These are phyloP conservation scores for Coemansia sp. DNA, from an alignment of 192 early-diverging fungal genomes.

Conservation along the genomic window DNA sequence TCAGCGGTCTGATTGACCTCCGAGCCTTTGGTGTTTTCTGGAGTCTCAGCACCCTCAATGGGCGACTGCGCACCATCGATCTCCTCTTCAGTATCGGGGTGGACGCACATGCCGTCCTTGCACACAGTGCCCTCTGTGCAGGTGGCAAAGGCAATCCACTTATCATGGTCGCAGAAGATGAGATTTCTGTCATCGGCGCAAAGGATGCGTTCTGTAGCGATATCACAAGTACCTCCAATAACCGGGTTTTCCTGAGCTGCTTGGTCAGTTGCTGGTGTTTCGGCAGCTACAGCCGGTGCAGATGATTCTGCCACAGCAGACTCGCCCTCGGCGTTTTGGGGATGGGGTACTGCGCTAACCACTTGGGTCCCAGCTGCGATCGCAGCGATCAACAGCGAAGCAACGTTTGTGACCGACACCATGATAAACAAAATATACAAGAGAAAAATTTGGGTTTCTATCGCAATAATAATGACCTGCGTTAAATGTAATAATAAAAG, in stretches of 20 bases:
- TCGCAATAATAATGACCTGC: background rate
- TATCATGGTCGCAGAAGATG: constrained; percentile 28
- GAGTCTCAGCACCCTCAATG: background rate
- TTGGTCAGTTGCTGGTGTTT: background rate
- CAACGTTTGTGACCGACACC: constrained; percentile 24
- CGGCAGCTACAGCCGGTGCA: background rate
- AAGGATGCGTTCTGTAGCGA: constrained; percentile 9
- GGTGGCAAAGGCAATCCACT: constrained; percentile 28
- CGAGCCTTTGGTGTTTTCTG: constrained; percentile 1
- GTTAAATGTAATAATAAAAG: background rate
- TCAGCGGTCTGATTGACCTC: too few species aligned
- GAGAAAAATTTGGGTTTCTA: too few species aligned
- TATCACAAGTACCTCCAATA: constrained; percentile 18
- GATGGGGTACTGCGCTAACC: constrained; percentile 8
- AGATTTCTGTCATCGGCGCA: constrained; percentile 21
- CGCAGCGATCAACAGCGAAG: constrained; percentile 12
- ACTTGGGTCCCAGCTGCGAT: constrained; percentile 15
- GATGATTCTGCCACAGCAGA: background rate
- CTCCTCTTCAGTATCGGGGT: constrained; percentile 4
- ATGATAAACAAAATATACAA: constrained; percentile 7
- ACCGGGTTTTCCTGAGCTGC: background rate
- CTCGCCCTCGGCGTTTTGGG: constrained; percentile 4
- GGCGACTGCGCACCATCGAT: too few species aligned
- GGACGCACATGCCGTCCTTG: constrained; percentile 22
- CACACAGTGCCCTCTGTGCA: constrained; percentile 34